These are phyloP conservation scores for Juglanconis juglandina DNA, from an alignment of 2,329 filamentous ascomycete genomes.

Conservation along the genomic window DNA sequence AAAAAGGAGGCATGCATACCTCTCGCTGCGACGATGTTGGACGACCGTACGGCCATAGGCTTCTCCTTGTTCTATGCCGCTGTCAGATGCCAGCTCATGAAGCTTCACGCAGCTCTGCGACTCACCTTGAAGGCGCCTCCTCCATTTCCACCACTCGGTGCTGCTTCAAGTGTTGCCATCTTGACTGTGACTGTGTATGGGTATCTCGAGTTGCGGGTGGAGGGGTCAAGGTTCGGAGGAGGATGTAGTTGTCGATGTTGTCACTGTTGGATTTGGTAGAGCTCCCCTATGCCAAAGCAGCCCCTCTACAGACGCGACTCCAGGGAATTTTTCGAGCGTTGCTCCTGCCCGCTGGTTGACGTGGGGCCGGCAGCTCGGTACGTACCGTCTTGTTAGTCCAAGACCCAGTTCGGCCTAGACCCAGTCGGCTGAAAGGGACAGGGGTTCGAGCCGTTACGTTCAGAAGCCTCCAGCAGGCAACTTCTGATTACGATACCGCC, in stretches of 20 bases:
- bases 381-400: neutral
- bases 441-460: neutral
- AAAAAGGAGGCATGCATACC: conserved; percentile 49
- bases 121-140: conserved; percentile 51
- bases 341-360: neutral
- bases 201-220: conserved; percentile 17
- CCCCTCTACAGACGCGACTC: conserved; percentile 5
- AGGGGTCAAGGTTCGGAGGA: neutral
- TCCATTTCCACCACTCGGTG: conserved; percentile 45
- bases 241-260: conserved; percentile 3
- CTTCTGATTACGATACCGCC: conserved; percentile 19
- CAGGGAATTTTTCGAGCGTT: conserved; percentile 7
- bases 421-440: conserved; percentile 4
- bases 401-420: conserved; percentile 2
- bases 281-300: conserved; percentile 1
- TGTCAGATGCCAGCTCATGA: conserved; percentile 29
- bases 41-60: conserved; percentile 91
- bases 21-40: conserved; percentile 96
- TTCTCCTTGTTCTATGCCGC: conserved; percentile 79
- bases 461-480: conserved; percentile 13
- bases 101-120: conserved; percentile 19
- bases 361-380: conserved; percentile 4
- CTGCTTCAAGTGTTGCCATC: conserved; percentile 45
- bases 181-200: conserved; percentile 17
- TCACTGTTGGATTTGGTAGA: conserved; percentile 2